Evolutionary conservation across 768 basidiomycete species (phyloP).

Genomic region (Podaxis sp.): DNA sequence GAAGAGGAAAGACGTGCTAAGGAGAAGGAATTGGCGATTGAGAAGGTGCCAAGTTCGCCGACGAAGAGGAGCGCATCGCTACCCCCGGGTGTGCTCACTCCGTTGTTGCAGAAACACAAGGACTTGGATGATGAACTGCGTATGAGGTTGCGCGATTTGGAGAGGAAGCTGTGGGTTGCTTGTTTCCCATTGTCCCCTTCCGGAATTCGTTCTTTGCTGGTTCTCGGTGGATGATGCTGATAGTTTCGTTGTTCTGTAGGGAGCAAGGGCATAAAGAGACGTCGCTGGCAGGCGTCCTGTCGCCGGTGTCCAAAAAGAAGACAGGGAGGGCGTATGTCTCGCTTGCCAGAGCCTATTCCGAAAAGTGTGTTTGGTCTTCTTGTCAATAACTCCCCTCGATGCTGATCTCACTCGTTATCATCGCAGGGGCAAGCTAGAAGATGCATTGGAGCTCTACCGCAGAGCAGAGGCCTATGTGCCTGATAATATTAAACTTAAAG

Average conservation of each 20-base stretch:
- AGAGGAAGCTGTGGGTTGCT: slow-evolving; percentile 64
- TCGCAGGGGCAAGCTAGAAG: slow-evolving; percentile 71
- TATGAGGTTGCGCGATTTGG: slow-evolving; percentile 62
- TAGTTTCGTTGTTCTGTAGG: slow-evolving; percentile 29
- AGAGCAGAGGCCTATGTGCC: slow-evolving; percentile 82
- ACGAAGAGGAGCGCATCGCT: slow-evolving; percentile 33
- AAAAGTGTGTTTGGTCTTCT: slow-evolving; percentile 53
- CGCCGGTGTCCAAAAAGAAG: slow-evolving; percentile 76
- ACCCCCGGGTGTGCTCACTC: slow-evolving; percentile 56
- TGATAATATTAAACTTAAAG: slow-evolving; percentile 82
- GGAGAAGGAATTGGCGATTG: slow-evolving; percentile 14
- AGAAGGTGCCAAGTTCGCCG: slow-evolving; percentile 30
- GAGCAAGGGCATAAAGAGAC: slow-evolving; percentile 62
- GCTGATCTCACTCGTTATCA: slow-evolving; percentile 1
- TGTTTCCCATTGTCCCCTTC: not conserved
- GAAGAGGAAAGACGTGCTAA: slow-evolving; percentile 15
- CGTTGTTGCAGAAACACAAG: slow-evolving; percentile 59
- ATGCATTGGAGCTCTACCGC: slow-evolving; percentile 78
- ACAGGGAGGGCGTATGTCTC: slow-evolving; percentile 83
- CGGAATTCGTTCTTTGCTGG: slow-evolving; percentile 11
- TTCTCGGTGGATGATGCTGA: not conserved
- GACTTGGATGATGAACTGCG: slow-evolving; percentile 71
- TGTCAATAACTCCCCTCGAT: not conserved
- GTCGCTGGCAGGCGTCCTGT: slow-evolving; percentile 60
- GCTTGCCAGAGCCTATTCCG: slow-evolving; percentile 75